These are phyloP conservation scores for Coemansia sp. DNA, from an alignment of 192 early-diverging fungal genomes.

Conservation along the genomic window DNA sequence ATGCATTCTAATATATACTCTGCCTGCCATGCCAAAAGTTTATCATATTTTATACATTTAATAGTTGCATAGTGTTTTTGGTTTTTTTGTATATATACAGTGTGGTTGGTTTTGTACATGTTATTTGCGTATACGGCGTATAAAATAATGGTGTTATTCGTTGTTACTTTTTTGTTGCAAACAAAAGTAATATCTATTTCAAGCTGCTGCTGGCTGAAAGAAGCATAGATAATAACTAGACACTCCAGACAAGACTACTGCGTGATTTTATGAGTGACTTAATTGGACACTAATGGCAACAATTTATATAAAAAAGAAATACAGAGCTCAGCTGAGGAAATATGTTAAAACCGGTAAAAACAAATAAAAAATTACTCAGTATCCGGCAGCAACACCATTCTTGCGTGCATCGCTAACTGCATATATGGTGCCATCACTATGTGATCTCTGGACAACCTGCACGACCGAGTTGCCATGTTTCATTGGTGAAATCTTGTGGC, in stretches of 20 bases:
- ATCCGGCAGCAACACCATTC: slow-evolving; percentile 62
- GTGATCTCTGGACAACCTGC: slow-evolving; percentile 52
- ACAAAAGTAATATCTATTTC: too few relatives aligned
- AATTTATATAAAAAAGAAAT: background rate
- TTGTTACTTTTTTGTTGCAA: slow-evolving; percentile 1
- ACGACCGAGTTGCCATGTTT: slow-evolving; percentile 50
- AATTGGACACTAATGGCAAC: background rate
- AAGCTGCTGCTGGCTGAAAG: too few relatives aligned
- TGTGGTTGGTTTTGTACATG: background rate
- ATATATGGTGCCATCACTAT: slow-evolving; percentile 42
- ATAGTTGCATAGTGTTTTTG: too few relatives aligned
- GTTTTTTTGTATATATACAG: background rate
- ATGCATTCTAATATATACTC: too few relatives aligned
- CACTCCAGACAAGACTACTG: too few relatives aligned
- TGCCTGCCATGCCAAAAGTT: too few relatives aligned
- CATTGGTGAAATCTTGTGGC: slow-evolving; percentile 44
- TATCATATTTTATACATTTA: too few relatives aligned
- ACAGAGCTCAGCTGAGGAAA: background rate
- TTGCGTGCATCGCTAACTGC: slow-evolving; percentile 66
- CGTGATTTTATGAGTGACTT: too few relatives aligned
- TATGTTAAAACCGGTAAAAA: background rate
- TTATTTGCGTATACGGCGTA: background rate
- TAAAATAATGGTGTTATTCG: background rate
- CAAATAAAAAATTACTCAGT: slow-evolving; percentile 18
- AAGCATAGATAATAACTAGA: too few relatives aligned